phyloP scores from a whole-genome alignment of 345 rosid genomes.

The Sisymbrium altissimum region DNA sequence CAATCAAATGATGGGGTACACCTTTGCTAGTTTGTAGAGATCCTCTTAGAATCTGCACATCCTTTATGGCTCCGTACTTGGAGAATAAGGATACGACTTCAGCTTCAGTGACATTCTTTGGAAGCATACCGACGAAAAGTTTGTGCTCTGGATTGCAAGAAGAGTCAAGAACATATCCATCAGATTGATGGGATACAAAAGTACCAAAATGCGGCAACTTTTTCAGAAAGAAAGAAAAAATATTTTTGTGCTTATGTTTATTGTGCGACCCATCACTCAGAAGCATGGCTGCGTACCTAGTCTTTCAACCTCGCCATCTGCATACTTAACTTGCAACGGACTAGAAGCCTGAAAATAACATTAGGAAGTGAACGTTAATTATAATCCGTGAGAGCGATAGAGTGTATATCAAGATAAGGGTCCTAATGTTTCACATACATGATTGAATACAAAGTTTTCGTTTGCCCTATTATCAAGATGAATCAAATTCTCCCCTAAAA shows the following conservation, averaged over 20 bases:
- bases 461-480: slow-evolving; percentile 2
- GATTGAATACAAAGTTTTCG: background rate
- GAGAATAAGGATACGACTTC: slow-evolving; percentile 75
- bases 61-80: slow-evolving; percentile 71
- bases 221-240: background rate
- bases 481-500: background rate
- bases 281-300: slow-evolving; percentile 50
- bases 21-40: slow-evolving; percentile 94
- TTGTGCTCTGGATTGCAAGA: slow-evolving; percentile 73
- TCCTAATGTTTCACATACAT: slow-evolving; percentile 1
- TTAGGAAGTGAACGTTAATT: background rate
- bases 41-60: slow-evolving; percentile 87
- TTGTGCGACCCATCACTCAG: background rate
- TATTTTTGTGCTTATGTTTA: background rate
- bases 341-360: slow-evolving; percentile 79
- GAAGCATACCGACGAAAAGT: slow-evolving; percentile 98
- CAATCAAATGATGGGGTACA: slow-evolving; percentile 10
- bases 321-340: slow-evolving; percentile 98
- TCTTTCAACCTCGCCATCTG: slow-evolving; percentile 98
- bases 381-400: background rate
- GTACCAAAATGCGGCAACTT: background rate
- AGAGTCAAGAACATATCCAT: slow-evolving; percentile 7
- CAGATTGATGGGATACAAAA: background rate
- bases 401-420: background rate
- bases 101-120: slow-evolving; percentile 86